These are phyloP conservation scores for Mycena filopes DNA, from an alignment of 768 basidiomycete genomes.

Conservation along the genomic window DNA sequence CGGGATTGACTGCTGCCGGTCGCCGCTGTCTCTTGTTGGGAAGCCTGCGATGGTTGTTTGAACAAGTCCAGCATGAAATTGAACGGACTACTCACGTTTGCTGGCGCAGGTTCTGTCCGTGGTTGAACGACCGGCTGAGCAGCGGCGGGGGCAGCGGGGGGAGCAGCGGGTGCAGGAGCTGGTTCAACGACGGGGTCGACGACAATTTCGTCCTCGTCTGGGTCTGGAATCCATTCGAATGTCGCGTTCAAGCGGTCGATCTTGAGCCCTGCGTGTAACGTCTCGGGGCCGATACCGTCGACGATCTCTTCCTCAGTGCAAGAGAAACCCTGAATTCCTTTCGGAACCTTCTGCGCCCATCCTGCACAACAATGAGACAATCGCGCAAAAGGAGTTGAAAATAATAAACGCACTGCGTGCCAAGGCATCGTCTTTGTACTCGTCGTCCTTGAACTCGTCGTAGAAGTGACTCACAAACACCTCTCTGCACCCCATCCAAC, in stretches of 20 bases:
- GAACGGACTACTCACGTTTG: constrained; percentile 4
- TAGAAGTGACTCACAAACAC: constrained; percentile 30
- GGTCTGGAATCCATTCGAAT: constrained; percentile 20
- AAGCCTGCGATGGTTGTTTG: constrained; percentile 1
- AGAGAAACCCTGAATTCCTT: constrained; percentile 32
- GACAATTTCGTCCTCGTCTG: constrained; percentile 6
- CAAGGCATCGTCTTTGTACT: constrained; percentile 33
- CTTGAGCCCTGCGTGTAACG: constrained; percentile 21
- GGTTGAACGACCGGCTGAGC: too few species aligned
- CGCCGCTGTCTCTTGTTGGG: constrained; percentile 7
- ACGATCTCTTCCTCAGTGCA: constrained; percentile 29
- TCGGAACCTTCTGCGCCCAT: constrained; percentile 33
- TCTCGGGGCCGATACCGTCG: constrained; percentile 18
- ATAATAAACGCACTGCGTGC: constrained; percentile 28
- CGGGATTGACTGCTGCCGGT: constrained; percentile 12
- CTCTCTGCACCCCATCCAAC: constrained; percentile 33
- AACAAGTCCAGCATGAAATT: not conserved
- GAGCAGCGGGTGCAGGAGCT: too few species aligned
- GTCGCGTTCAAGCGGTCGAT: constrained; percentile 10
- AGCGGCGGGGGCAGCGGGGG: too few species aligned
- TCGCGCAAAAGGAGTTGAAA: not conserved
- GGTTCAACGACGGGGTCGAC: too few species aligned
- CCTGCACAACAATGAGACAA: constrained; percentile 14
- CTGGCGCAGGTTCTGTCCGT: constrained; percentile 5
- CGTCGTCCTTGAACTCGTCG: constrained; percentile 31